These are phyloP conservation scores for Eucalyptus fibrosa DNA, from an alignment of 345 rosid species.

Conservation along the genomic window DNA sequence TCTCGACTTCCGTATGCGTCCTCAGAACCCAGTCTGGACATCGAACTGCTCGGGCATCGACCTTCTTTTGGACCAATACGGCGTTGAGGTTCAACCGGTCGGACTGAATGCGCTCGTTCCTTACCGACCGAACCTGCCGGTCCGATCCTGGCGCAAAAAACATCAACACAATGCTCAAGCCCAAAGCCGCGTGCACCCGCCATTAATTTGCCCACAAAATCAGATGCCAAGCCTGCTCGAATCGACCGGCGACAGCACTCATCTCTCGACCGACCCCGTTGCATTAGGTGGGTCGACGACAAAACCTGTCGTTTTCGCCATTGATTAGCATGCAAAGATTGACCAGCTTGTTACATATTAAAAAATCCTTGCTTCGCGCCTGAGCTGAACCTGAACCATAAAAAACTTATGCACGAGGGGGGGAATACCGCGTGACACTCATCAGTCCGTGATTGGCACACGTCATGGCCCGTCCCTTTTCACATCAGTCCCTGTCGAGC, in stretches of 20 bases:
- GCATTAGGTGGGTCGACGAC: background rate
- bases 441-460: slow-evolving; percentile 10
- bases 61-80: background rate
- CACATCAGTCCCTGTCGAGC: background rate
- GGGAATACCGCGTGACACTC: background rate
- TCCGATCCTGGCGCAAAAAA: background rate
- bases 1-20: no score
- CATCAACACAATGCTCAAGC: background rate
- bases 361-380: background rate
- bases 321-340: background rate
- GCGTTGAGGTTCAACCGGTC: no score
- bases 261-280: background rate
- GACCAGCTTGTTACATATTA: background rate
- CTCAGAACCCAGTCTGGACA: background rate
- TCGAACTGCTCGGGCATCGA: background rate
- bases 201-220: background rate
- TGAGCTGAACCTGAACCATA: background rate
- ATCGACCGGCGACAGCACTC: background rate
- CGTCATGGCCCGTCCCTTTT: background rate
- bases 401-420: background rate
- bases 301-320: background rate
- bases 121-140: background rate
- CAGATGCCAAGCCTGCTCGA: background rate
- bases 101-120: background rate
- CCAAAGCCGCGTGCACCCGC: background rate